phyloP scores from a whole-genome alignment of 2,329 filamentous ascomycete species.

The Atkinsonella hypoxylon region DNA sequence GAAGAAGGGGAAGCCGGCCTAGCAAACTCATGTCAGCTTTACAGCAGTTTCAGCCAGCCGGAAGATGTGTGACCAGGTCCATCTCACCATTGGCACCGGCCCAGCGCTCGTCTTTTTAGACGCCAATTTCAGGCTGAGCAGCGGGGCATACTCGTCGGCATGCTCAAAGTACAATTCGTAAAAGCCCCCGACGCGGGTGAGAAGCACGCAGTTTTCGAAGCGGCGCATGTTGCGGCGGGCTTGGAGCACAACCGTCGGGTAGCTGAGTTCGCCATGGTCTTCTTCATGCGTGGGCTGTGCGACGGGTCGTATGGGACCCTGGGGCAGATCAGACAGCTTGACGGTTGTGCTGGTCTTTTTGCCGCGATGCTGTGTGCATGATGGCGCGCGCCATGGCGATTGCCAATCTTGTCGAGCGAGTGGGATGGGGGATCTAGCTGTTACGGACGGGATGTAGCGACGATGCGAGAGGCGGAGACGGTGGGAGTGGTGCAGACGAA shows the following conservation, averaged over 20 bases:
- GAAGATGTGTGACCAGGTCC: background rate
- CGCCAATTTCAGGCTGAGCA: constrained; percentile 79
- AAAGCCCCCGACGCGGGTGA: constrained; percentile 90
- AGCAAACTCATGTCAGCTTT: constrained; percentile 1
- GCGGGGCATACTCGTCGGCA: constrained; percentile 74
- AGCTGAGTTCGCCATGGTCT: constrained; percentile 36
- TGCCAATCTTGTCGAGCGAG: background rate
- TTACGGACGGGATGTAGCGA: background rate
- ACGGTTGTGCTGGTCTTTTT: constrained; percentile 44
- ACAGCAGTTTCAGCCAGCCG: background rate
- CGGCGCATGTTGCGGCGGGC: constrained; percentile 81
- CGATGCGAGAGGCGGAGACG: constrained; percentile 3
- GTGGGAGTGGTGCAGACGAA: constrained; percentile 6
- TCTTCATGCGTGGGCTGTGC: constrained; percentile 24
- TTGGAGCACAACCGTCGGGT: constrained; percentile 83
- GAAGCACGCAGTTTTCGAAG: constrained; percentile 78
- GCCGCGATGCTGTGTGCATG: constrained; percentile 23
- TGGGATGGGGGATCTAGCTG: background rate
- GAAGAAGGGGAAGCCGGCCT: constrained; percentile 88
- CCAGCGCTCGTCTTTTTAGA: constrained; percentile 69
- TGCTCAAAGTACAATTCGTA: constrained; percentile 98
- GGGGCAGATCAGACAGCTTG: constrained; percentile 44
- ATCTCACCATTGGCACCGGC: constrained; percentile 68
- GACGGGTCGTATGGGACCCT: constrained; percentile 29
- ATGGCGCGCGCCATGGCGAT: background rate